Conservation (phyloP, 1,284 basidiomycete species). For the Cutaneotrichosporon dermatis region DNA sequence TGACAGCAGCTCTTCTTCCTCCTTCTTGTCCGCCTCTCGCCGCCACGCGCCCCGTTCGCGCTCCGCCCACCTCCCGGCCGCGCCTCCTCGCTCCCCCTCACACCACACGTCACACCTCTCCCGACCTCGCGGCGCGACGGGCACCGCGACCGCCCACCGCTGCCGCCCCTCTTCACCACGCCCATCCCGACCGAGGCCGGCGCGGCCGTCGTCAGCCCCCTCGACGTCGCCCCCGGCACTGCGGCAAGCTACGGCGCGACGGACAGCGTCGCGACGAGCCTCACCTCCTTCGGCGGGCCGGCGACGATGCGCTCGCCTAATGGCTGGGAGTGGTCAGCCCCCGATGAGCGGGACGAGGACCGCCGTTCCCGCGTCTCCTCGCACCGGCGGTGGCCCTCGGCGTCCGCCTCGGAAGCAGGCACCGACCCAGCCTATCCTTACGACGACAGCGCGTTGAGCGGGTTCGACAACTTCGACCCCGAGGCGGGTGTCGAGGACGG, state of each 20-base stretch:
- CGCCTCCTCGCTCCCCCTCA: conserved; percentile 3
- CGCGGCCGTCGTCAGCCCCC: too few relatives aligned
- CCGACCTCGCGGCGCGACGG: not conserved
- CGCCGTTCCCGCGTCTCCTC: not conserved
- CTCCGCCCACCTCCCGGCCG: conserved; percentile 9
- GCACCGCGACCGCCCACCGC: not conserved
- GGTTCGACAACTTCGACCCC: not conserved
- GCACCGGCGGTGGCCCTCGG: too few relatives aligned
- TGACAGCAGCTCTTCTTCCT: conserved; percentile 14
- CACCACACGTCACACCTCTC: conserved; percentile 2
- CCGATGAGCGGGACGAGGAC: not conserved
- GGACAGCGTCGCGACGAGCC: not conserved
- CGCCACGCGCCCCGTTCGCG: not conserved
- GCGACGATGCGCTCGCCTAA: not conserved
- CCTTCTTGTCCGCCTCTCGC: conserved; percentile 17
- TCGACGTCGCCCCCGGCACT: too few relatives aligned
- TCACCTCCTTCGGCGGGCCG: not conserved
- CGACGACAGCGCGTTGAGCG: too few relatives aligned
- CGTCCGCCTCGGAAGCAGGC: too few relatives aligned
- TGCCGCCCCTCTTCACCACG: conserved; percentile 1
- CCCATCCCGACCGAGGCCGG: not conserved
- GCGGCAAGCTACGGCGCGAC: not conserved
- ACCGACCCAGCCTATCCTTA: too few relatives aligned
- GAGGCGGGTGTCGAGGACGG: not conserved
- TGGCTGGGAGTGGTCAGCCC: not conserved